Evolutionary conservation across 192 early-diverging fungal genomes (phyloP).

Genomic region (Coemansia sp.): DNA sequence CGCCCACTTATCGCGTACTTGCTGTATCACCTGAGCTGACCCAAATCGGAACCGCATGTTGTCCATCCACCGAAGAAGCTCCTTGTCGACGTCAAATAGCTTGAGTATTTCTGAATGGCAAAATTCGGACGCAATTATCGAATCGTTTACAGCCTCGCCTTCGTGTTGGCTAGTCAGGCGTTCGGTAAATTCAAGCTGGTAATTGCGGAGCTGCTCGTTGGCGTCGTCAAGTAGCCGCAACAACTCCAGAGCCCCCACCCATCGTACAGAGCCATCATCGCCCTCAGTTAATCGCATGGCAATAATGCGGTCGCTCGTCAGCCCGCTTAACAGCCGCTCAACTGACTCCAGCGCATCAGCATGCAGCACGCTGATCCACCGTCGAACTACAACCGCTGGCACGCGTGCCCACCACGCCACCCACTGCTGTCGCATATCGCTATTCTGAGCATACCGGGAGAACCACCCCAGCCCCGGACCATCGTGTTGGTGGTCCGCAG

Average conservation of each 20-base stretch:
- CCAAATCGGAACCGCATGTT: slow-evolving; percentile 16
- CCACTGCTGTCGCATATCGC: slow-evolving; percentile 31
- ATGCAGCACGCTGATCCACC: slow-evolving; percentile 24
- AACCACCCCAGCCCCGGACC: slow-evolving; percentile 21
- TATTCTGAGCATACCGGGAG: slow-evolving; percentile 26
- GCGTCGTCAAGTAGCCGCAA: slow-evolving; percentile 33
- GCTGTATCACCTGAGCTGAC: neutral
- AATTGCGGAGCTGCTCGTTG: slow-evolving; percentile 8
- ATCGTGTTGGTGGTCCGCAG: neutral
- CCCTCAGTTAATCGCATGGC: slow-evolving; percentile 13
- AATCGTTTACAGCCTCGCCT: neutral
- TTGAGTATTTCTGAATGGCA: slow-evolving; percentile 6
- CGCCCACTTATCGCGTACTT: neutral
- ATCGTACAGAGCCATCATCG: slow-evolving; percentile 18
- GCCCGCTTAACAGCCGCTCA: slow-evolving; percentile 11
- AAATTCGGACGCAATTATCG: slow-evolving; percentile 12
- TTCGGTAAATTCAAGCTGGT: slow-evolving; percentile 4
- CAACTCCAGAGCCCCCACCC: slow-evolving; percentile 39
- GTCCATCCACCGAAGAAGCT: slow-evolving; percentile 34
- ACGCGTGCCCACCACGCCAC: slow-evolving; percentile 35
- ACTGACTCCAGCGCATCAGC: slow-evolving; percentile 19
- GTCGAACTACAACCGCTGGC: slow-evolving; percentile 22
- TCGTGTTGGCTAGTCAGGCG: neutral
- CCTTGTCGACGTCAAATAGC: slow-evolving; percentile 24
- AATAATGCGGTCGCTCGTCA: slow-evolving; percentile 25